Base-by-base conservation (phyloP, 2,329 filamentous ascomycete species). In the Arachnomyces sp. region DNA sequence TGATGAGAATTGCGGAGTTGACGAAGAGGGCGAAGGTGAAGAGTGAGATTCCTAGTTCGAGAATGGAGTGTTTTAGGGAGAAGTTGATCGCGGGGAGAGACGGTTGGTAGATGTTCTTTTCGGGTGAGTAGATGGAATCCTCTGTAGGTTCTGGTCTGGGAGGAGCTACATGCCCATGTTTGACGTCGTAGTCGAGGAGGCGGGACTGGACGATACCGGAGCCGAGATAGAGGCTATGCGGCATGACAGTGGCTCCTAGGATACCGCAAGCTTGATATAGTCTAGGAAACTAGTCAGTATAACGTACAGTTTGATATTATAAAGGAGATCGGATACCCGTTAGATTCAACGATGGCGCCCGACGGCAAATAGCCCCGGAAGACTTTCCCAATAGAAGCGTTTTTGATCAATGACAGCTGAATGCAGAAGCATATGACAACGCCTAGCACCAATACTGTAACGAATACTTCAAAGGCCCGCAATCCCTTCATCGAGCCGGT, bases 1-100 rank as follows among this genome's bases (percentile, higher is more conserved):
- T 81, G 51, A 92, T 87, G 11, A 92, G 72, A 52, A 92, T 90
- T 28, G 85, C 75, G 39, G 78, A 84, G 66, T 92, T 92, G 54
- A 90, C 83, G 54, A 92, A 92, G 3, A 92, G 73, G 0, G 86
- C 86, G 57, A 90, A 89, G 0, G 84, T 86, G 57, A 88, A 86
- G 28, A 92, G 78, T 0, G 82, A 84, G 11, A 87, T 56, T 5
- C 76, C 68, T 7, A 89, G 67, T 56, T 92, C 86, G 14, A 74
- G 65, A 42, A 85, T 79, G 3, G 82, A 85, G 57, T 84, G 84
- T 44, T 79, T 83, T 53, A 89, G 74, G 45, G 81, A 88, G 52
- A 79, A 75, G 12, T 74, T 74, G 47, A 92, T 86, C n/a, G 86
- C 84, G 4, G 72, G 63, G 2, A 85, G 69, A 1, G 82, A 86